These are phyloP conservation scores for Phaeophleospora eucalypticola DNA, from an alignment of 2,329 filamentous ascomycete genomes.

Conservation along the genomic window DNA sequence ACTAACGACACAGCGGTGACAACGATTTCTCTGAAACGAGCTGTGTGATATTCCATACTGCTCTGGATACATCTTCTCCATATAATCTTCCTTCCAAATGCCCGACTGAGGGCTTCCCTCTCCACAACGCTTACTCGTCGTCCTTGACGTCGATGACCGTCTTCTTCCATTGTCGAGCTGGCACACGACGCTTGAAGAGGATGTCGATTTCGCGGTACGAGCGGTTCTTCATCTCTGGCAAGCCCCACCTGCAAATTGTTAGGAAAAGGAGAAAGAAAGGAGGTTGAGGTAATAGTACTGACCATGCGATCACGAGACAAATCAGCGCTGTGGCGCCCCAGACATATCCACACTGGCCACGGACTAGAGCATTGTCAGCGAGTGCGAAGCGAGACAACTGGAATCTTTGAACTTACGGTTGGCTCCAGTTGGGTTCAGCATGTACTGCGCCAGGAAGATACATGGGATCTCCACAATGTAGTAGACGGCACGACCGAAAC, in stretches of 20 bases:
- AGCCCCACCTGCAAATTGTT: no score
- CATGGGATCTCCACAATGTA: constrained; percentile 63
- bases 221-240: constrained; percentile 45
- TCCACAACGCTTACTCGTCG: constrained; percentile 10
- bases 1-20: no score
- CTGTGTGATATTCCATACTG: no score
- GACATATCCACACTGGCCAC: constrained; percentile 56
- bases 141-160: constrained; percentile 38
- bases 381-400: constrained; percentile 1
- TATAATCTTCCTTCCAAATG: no score
- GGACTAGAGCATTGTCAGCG: constrained; percentile 31
- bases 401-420: constrained; percentile 16
- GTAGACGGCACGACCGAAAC: constrained; percentile 60
- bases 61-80: no score
- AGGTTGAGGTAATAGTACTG: no score
- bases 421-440: constrained; percentile 53
- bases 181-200: constrained; percentile 41
- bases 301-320: constrained; percentile 46
- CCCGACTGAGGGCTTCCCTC: no score
- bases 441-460: constrained; percentile 54
- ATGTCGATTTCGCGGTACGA: constrained; percentile 46
- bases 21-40: no score
- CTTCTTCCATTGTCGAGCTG: constrained; percentile 44
- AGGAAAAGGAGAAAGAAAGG: no score
- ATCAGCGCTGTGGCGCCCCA: constrained; percentile 57